phyloP scores from a whole-genome alignment of 768 basidiomycete genomes.

The Phaeotremella skinneri region DNA sequence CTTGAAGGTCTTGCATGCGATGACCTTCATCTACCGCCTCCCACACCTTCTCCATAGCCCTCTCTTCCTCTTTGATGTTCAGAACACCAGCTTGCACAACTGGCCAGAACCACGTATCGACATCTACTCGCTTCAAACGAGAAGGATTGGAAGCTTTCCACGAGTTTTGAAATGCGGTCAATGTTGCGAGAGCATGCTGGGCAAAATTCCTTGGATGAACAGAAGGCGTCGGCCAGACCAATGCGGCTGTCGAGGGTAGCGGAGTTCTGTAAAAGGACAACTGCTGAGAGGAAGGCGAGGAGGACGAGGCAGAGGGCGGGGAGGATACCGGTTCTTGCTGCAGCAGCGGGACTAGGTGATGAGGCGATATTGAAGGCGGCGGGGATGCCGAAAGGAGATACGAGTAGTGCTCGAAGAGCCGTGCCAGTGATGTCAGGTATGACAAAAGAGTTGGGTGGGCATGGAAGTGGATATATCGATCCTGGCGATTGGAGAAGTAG shows the following conservation, averaged over 20 bases:
- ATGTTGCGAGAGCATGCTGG: constrained; percentile 58
- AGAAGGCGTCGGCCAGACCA: constrained; percentile 67
- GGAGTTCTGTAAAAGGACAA: constrained; percentile 34
- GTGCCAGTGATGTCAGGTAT: constrained; percentile 79
- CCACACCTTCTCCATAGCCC: constrained; percentile 52
- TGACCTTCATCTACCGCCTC: constrained; percentile 40
- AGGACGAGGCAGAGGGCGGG: constrained; percentile 18
- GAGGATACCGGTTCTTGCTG: constrained; percentile 10
- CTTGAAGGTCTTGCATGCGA: constrained; percentile 23
- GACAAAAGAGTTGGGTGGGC: constrained; percentile 65
- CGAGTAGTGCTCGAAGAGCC: constrained; percentile 67
- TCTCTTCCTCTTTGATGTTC: constrained; percentile 80
- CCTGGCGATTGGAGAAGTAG: constrained; percentile 93
- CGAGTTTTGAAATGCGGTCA: constrained; percentile 63
- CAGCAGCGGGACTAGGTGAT: constrained; percentile 40
- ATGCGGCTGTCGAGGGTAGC: constrained; percentile 55
- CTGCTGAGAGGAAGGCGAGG: constrained; percentile 35
- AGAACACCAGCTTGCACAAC: constrained; percentile 88
- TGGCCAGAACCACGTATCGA: constrained; percentile 66
- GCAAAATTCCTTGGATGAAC: constrained; percentile 71
- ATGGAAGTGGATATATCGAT: constrained; percentile 80
- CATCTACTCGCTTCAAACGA: constrained; percentile 42
- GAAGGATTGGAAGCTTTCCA: constrained; percentile 39
- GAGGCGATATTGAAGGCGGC: constrained; percentile 35
- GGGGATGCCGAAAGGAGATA: constrained; percentile 56